Evolutionary conservation across 2,329 filamentous ascomycete species (phyloP).

Genomic region (Atkinsonella texensis): DNA sequence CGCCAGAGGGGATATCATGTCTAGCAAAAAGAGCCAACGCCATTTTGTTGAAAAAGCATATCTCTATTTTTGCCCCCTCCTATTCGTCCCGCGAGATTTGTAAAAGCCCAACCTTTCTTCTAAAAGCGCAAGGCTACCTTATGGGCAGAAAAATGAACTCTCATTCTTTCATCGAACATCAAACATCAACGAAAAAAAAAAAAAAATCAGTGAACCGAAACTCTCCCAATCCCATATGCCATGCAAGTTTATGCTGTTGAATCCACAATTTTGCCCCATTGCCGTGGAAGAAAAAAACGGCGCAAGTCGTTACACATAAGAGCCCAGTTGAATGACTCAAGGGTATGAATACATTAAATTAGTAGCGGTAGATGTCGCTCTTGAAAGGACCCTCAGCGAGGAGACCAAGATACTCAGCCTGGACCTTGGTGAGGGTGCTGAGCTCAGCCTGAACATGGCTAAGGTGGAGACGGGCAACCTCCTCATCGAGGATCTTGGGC

Average conservation of each 20-base stretch:
- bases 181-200: constrained; percentile 2
- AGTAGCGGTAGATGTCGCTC: constrained; percentile 59
- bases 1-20: constrained; percentile 20
- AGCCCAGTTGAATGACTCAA: constrained; percentile 28
- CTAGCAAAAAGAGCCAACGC: constrained; percentile 25
- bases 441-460: constrained; percentile 91
- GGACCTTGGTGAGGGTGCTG: constrained; percentile 68
- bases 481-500: constrained; percentile 98
- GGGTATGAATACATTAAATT: constrained; percentile 24
- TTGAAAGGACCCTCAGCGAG: constrained; percentile 86
- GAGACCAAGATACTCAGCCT: constrained; percentile 92
- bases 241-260: constrained; percentile 33
- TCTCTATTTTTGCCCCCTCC: constrained; percentile 22
- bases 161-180: constrained; percentile 3
- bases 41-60: constrained; percentile 29
- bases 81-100: constrained; percentile 16
- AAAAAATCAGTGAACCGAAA: constrained; percentile 12
- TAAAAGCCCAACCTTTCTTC: constrained; percentile 6
- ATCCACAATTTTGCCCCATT: constrained; percentile 27
- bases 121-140: constrained; percentile 6
- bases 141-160: constrained; percentile 10
- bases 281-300: constrained; percentile 18
- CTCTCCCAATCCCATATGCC: constrained; percentile 23
- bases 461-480: constrained; percentile 90
- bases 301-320: constrained; percentile 24